Evolutionary conservation across 2,329 filamentous ascomycete species (phyloP).

Genomic region (Didymella lethalis): DNA sequence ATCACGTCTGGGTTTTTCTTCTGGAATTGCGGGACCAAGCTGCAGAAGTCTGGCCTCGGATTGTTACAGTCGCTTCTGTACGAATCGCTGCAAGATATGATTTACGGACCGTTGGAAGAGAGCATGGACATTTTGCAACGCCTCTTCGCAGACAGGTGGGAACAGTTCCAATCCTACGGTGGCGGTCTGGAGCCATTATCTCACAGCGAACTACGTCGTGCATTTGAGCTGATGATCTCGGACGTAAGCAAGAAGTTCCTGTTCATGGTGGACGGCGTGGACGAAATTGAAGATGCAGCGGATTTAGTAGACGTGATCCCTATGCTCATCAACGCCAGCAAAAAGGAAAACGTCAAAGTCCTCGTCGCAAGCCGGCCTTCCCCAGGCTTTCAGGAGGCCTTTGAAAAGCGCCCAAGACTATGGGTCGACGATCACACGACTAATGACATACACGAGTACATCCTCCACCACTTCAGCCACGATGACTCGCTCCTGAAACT

Average conservation of each 20-base stretch:
- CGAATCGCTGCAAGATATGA: slow-evolving; percentile 44
- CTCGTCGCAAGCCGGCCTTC: slow-evolving; percentile 41
- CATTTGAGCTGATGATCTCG: slow-evolving; percentile 40
- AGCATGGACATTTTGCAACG: slow-evolving; percentile 33
- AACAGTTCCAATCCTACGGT: slow-evolving; percentile 40
- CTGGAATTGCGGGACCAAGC: slow-evolving; percentile 50
- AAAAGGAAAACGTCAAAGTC: slow-evolving; percentile 44
- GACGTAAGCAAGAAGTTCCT: slow-evolving; percentile 43
- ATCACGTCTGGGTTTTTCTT: slow-evolving; percentile 56
- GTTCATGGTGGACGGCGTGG: slow-evolving; percentile 45
- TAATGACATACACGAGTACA: slow-evolving; percentile 31
- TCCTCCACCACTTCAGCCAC: slow-evolving; percentile 27
- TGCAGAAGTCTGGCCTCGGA: slow-evolving; percentile 39
- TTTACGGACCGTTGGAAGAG: slow-evolving; percentile 41
- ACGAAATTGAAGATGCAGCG: slow-evolving; percentile 38
- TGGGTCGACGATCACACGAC: slow-evolving; percentile 34
- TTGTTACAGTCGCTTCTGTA: slow-evolving; percentile 40
- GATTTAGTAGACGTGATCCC: slow-evolving; percentile 34
- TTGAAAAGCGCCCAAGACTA: slow-evolving; percentile 33
- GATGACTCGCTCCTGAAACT: slow-evolving; percentile 34
- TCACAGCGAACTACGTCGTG: slow-evolving; percentile 31
- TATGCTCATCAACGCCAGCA: slow-evolving; percentile 23
- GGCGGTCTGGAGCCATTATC: slow-evolving; percentile 36
- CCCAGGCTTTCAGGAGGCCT: slow-evolving; percentile 32
- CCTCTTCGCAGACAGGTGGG: slow-evolving; percentile 43